Evolutionary conservation across 306 rosid genomes (phyloP).

Genomic region (Geum urbanum): DNA sequence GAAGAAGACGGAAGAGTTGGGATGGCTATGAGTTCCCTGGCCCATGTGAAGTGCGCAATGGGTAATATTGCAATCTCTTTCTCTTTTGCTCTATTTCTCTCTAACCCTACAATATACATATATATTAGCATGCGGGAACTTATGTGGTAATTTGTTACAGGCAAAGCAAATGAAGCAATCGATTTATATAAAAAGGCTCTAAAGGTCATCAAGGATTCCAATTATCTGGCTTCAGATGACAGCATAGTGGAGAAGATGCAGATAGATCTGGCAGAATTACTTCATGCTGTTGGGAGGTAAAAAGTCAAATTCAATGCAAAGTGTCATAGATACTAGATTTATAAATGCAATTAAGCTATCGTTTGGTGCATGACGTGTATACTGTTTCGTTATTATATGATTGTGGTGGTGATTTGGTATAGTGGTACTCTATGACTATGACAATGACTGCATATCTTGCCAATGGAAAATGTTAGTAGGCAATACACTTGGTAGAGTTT

Average conservation of each 20-base stretch:
- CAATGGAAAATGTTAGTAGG: constrained; percentile 1
- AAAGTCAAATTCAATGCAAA: constrained; percentile 23
- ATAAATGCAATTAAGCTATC: background rate
- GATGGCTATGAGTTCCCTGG: constrained; percentile 77
- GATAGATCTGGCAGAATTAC: constrained; percentile 77
- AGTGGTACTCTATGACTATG: background rate
- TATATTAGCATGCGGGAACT: constrained; percentile 18
- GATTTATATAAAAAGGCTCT: constrained; percentile 57
- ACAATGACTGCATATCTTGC: background rate
- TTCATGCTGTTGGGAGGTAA: constrained; percentile 80
- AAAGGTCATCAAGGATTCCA: constrained; percentile 59
- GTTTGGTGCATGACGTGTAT: background rate
- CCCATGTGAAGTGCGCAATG: constrained; percentile 73
- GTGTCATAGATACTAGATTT: background rate
- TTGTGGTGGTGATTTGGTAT: background rate
- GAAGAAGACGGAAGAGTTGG: constrained; percentile 83
- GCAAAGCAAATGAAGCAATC: constrained; percentile 77
- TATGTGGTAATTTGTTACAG: constrained; percentile 36
- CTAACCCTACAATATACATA: background rate
- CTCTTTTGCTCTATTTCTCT: constrained; percentile 1
- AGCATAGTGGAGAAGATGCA: constrained; percentile 72
- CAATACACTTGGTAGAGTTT: background rate
- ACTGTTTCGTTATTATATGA: background rate
- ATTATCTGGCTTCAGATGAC: constrained; percentile 65
- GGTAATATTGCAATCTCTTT: constrained; percentile 45